A percentile compares a stretch with the other conserved stretches of the same genome.
These are phyloP conservation scores for Ogataea pini DNA, from an alignment of 805 yeast genomes.

Conservation along the genomic window DNA sequence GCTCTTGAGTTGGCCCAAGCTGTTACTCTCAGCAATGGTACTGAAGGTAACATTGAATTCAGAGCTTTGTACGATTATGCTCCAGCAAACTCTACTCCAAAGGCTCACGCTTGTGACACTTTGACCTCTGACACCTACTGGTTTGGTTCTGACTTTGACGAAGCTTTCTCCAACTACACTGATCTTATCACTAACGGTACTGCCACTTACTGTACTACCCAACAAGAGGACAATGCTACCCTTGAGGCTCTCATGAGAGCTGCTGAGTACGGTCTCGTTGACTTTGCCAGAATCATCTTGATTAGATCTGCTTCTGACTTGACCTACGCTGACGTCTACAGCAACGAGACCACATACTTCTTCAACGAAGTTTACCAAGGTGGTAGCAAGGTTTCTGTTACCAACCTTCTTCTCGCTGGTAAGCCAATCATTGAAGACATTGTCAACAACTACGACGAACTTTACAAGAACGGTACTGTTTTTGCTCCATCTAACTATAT, in stretches of 20 bases:
- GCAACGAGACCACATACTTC: constrained; percentile 47
- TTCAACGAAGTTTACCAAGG: constrained; percentile 53
- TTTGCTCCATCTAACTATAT: constrained; percentile 51
- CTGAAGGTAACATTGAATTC: constrained; percentile 43
- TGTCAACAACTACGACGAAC: constrained; percentile 46
- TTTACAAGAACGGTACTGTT: constrained; percentile 33
- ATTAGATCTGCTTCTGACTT: constrained; percentile 65
- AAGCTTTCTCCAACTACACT: constrained; percentile 51
- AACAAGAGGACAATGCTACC: constrained; percentile 69
- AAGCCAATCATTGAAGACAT: constrained; percentile 56
- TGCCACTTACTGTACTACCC: constrained; percentile 59
- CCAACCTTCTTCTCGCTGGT: constrained; percentile 55
- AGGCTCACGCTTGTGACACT: constrained; percentile 55
- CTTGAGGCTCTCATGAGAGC: constrained; percentile 59
- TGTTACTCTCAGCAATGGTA: constrained; percentile 48
- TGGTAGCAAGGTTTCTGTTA: constrained; percentile 49
- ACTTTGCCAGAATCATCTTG: constrained; percentile 56
- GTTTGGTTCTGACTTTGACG: constrained; percentile 52
- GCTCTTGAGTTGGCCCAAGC: constrained; percentile 52
- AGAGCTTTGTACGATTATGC: constrained; percentile 49
- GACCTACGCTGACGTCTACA: constrained; percentile 41
- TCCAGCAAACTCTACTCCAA: constrained; percentile 52
- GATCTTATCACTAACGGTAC: constrained; percentile 56
- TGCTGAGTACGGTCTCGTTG: constrained; percentile 54
- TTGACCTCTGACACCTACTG: constrained; percentile 63